These are phyloP conservation scores for Verticillium longisporum DNA, from an alignment of 2,329 filamentous ascomycete species.

Conservation along the genomic window DNA sequence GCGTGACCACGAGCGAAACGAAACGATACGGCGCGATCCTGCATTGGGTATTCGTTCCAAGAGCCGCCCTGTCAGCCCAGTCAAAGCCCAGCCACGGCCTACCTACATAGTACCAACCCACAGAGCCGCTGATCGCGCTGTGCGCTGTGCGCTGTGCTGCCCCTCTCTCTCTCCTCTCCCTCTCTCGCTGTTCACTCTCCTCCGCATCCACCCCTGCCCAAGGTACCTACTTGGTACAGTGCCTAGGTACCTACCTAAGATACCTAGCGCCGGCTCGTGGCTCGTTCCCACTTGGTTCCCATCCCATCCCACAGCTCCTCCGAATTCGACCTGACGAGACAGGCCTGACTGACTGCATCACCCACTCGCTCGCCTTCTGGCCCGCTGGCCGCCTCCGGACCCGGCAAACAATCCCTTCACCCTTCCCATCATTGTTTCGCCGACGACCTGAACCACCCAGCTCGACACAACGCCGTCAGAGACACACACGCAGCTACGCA, in stretches of 20 bases:
- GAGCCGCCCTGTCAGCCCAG: neutral
- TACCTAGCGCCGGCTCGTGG: neutral
- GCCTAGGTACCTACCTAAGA: too few species aligned
- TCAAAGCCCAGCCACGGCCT: neutral
- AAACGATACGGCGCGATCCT: neutral
- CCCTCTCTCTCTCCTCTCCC: neutral
- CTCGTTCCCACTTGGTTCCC: neutral
- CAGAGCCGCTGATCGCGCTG: conserved; percentile 1
- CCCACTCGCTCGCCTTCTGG: neutral
- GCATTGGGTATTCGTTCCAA: neutral
- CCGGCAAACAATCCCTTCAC: neutral
- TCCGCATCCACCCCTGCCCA: neutral
- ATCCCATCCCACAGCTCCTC: neutral
- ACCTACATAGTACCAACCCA: neutral
- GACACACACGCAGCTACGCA: too few species aligned
- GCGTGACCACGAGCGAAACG: neutral
- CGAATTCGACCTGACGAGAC: neutral
- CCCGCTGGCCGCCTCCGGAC: neutral
- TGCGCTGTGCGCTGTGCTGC: neutral
- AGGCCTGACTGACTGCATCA: neutral
- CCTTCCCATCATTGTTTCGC: neutral
- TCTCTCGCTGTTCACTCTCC: neutral
- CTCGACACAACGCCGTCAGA: too few species aligned
- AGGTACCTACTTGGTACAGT: too few species aligned
- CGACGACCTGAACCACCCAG: neutral